Evolutionary conservation across 208 protist genomes (phyloP), one percentile per base, ranked within the genome.

Genomic region (Trypanosomatidae sp.): DNA sequence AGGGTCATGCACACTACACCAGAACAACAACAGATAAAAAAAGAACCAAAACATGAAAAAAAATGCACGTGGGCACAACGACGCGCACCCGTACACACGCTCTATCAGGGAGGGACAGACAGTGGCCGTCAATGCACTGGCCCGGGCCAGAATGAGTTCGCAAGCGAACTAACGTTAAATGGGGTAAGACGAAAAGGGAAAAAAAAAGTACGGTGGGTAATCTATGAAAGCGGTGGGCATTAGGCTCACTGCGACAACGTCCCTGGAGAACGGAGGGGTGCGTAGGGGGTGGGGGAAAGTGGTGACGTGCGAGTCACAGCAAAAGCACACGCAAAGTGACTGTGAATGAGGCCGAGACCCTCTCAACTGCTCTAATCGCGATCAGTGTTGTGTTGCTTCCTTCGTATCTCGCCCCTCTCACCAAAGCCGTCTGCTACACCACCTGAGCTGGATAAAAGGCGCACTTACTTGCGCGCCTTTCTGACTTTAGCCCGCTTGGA

Each of bases 401-500:
- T 13, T 25, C 44, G 6, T 53, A 53, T 12, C 17, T 22, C 5
- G 52, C 46, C 7, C 1, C 15, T 49, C 28, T 39, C 25, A 4
- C 25, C 25, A 17, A 44, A 39, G 39, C 36, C 19, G 60, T n/a
- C 36, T 15, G 2, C 22, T 10, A 19, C 60, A 47, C 13, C 33
- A 47, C 33, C 19, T 28, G 0, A 65, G 19, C 19, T 46, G 0
- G 25, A 46, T 12, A 19, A 46, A 53, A n/a, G 0, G 33, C 13
- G 46, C 49, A 8, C 44, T 64, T 65, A 76, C 64, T 58, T 71
- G 43, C 72, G 50, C 53, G 36, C 39, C n/a, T 58, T 56, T 30
- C 7, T 56, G 17, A 30, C 15, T 56, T 77, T 77, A 9, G 74
- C 65, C 66, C 53, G 44, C 44, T 77, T 71, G 36, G 65, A 47